A percentile compares a stretch with the other conserved stretches of the same genome.
phyloP scores from a whole-genome alignment of 23 red algal species.

The Gracilaria domingensis region DNA sequence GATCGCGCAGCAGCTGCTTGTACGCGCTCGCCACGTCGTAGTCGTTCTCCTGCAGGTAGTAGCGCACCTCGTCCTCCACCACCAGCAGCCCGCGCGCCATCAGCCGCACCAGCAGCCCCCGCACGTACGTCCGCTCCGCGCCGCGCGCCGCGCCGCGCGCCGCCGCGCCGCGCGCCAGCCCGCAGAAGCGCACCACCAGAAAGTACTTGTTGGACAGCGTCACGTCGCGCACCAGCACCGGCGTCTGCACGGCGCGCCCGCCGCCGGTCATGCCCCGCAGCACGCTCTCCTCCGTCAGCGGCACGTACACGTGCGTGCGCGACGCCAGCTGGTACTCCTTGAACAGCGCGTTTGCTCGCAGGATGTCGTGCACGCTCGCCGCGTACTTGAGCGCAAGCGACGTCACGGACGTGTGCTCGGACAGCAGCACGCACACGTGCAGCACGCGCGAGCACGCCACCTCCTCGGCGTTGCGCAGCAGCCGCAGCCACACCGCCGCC shows the following conservation, averaged over 20 bases:
- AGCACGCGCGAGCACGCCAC: background rate
- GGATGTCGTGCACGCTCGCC: conserved; percentile 32
- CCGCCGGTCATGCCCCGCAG: conserved; percentile 1
- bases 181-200: conserved; percentile 27
- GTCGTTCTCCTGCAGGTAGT: conserved; percentile 44
- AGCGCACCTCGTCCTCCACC: conserved; percentile 38
- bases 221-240: conserved; percentile 21
- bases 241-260: background rate
- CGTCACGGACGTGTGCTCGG: conserved; percentile 17
- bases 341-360: conserved; percentile 42
- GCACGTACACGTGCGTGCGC: conserved; percentile 48
- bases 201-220: conserved; percentile 58
- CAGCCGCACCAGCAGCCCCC: conserved; percentile 39
- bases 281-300: conserved; percentile 1
- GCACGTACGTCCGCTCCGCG: background rate
- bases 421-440: conserved; percentile 26
- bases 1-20: conserved; percentile 47
- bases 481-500: background rate
- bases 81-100: conserved; percentile 35
- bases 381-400: conserved; percentile 50
- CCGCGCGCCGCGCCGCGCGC: background rate
- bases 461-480: background rate
- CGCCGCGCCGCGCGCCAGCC: too few species aligned
- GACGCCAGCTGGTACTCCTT: conserved; percentile 48
- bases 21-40: conserved; percentile 40